Base-by-base conservation (phyloP, 306 rosid genomes). In the Quercus glauca region DNA sequence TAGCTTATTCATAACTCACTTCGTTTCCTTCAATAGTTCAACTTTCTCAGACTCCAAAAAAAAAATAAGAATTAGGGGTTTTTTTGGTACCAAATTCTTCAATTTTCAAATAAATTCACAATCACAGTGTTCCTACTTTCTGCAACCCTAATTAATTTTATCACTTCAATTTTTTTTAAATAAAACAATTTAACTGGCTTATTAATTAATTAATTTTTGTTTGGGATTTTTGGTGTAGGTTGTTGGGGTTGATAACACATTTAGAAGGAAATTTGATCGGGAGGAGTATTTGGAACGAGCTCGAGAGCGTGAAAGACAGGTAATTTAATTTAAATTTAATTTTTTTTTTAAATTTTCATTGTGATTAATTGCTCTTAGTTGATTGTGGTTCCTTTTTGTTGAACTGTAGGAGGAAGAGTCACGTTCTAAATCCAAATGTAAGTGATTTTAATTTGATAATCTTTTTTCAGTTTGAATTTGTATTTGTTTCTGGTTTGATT, bases 251-350 rank as follows among this genome's bases (percentile, higher is more conserved):
- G 99, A 96, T 81, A 96, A 96, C 85, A 96, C 99, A 0, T 89
- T 91, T 64, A 87, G 99, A 89, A 93, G 97, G 78, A 96, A 96
- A 89, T 96, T 96, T 59, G 98, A 96, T 71, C 90, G 91, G 52
- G 99, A 96, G 73, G 98, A 96, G 88, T 96, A 88, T 78, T 85
- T 92, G 67, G 99, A 96, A 87, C 83, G 92, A 77, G 98, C 99
- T 69, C 92, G 98, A 5, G 98, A 96, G 81, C 98, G 98, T 33
- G 99, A 96, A 86, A 89, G 87, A 70, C 80, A 92, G 97, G 99
- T 87, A 8, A 41, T 41, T 41, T 41, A 37, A 37, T 37, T 33
- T 35, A 4, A 29, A 29, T 29, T 31, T 6, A 29, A 60, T 60
- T 17, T 14, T 78, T 71, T 31, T 1, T 63, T 14, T 1, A 0